Base-by-base conservation (phyloP, 352 stramenopile genomes). In the Thalassiosira livingstoniorum region DNA sequence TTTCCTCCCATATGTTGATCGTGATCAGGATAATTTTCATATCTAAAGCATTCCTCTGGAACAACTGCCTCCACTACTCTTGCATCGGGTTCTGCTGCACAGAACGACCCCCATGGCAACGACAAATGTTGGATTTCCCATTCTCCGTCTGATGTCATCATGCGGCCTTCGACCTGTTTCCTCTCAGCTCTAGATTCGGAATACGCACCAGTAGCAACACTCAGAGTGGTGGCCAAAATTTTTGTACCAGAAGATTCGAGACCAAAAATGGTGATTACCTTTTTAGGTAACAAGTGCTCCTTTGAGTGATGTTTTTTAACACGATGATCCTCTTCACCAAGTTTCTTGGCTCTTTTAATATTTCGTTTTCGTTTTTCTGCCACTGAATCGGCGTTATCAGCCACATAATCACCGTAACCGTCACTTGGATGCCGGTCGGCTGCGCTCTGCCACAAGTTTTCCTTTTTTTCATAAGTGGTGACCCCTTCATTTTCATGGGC, bases 41-140 rank as follows among this genome's bases (percentile, higher is more conserved):
- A 82, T 23, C 64, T 53, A 64, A 72, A 82, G 54, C 78, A 85
- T 25, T 80, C 58, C 15, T 78, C 63, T 31, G 78, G 78, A 18
- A 82, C 71, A 4, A 81, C 62, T 18, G 78, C 78, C 31, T 86
- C 72, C 15, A 86, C 71, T 21, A 76, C 54, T 43, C 55, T 51
- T 51, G 35, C 66, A n/a, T 34, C 2, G 31, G 27, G 4, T 62
- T 62, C 25, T 25, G 65, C 45, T 31, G 57, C 23, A 63, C 71
- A 79, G 47, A 55, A 67, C 53, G 61, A 73, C 29, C 61, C 72
- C 72, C 72, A 80, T 34, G 72, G 72, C 2, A 80, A 35, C 13
- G 34, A 63, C 31, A 80, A 42, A 73, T 80, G 72, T 45, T 80
- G 42, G 18, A 51, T 18, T 51, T 51, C 42, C 42, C 42, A 51